These are phyloP conservation scores for Coix lacrymajobi DNA, from an alignment of 176 grass and related monocot genomes.

Conservation along the genomic window DNA sequence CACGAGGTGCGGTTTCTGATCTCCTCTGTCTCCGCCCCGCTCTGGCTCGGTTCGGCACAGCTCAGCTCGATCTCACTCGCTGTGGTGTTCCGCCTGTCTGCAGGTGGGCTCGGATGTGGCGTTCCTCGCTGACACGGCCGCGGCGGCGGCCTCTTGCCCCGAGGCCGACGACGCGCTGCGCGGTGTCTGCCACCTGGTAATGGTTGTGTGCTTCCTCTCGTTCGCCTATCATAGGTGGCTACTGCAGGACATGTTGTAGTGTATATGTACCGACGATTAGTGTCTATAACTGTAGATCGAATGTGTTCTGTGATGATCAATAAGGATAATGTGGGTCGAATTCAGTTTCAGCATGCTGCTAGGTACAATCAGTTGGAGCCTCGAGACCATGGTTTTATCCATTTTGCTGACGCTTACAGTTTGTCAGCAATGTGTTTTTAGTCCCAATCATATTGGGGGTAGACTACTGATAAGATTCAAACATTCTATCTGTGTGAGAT, in stretches of 20 bases:
- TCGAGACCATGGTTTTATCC: neutral
- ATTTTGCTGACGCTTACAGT: neutral
- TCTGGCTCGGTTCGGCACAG: neutral
- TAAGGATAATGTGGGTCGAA: neutral
- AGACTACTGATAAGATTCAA: neutral
- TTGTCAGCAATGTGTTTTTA: neutral
- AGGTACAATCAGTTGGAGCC: neutral
- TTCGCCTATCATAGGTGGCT: neutral
- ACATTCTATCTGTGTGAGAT: neutral
- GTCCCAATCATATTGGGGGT: neutral
- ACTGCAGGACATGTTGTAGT: neutral
- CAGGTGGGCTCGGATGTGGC: constrained; percentile 84
- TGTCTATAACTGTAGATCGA: neutral
- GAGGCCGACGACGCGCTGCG: constrained; percentile 38
- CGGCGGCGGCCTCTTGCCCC: constrained; percentile 26
- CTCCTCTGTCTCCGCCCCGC: neutral
- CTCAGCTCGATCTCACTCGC: neutral
- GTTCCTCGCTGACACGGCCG: constrained; percentile 69
- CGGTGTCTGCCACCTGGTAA: constrained; percentile 75
- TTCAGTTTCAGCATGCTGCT: neutral
- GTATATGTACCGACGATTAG: neutral
- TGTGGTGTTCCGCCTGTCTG: neutral
- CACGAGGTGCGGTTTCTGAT: constrained; percentile 48
- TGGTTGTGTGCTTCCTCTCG: neutral
- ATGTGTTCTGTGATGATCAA: neutral